Evolutionary conservation across 257 asterid genomes (phyloP).

Genomic region (Datura wrightii): DNA sequence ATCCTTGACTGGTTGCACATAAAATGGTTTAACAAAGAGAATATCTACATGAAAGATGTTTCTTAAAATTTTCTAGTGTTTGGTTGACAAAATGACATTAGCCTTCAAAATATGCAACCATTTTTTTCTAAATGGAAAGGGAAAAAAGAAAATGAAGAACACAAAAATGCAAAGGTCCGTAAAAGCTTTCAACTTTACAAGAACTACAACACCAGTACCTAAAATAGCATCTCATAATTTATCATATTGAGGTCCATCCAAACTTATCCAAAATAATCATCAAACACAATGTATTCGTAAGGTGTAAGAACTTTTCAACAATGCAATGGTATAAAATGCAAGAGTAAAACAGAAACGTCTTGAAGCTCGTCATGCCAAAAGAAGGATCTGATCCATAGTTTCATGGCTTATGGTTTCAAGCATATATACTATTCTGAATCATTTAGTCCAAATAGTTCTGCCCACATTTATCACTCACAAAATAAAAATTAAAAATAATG

Average conservation of each 20-base stretch:
- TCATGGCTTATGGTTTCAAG: not conserved
- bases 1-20: not conserved
- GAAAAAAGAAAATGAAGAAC: not conserved
- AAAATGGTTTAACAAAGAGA: not conserved
- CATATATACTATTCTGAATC: not conserved
- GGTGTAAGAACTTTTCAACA: no score
- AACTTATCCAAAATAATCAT: no score
- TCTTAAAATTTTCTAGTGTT: not conserved
- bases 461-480: no score
- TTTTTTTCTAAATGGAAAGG: not conserved
- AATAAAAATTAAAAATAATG: no score
- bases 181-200: not conserved
- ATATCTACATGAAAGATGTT: not conserved
- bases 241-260: no score
- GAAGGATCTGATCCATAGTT: no score
- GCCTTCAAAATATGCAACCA: no score
- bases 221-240: not conserved
- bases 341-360: not conserved
- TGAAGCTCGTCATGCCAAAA: not conserved
- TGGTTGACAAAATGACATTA: not conserved
- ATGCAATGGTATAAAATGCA: not conserved
- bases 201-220: not conserved
- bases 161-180: not conserved
- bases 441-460: no score
- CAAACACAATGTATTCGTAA: no score